phyloP scores from a whole-genome alignment of 306 rosid genomes.

The Calophaca sinica region DNA sequence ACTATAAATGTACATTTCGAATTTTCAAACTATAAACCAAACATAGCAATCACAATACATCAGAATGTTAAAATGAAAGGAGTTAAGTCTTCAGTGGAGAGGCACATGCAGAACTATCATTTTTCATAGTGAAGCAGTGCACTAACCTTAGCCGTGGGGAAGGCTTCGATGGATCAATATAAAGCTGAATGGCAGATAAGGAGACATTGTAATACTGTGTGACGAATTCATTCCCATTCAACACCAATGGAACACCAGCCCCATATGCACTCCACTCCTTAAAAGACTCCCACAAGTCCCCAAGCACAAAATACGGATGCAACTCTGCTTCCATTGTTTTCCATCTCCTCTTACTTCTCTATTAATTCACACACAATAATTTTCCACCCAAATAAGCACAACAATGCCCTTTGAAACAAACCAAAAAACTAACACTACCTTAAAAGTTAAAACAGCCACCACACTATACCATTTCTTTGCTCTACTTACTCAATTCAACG shows the following conservation, averaged over 20 bases:
- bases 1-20: too few species aligned
- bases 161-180: conserved; percentile 63
- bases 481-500: not conserved
- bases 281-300: conserved; percentile 81
- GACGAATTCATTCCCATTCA: conserved; percentile 73
- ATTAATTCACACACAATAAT: conserved; percentile 37
- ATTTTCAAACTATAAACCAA: too few species aligned
- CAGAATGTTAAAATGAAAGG: too few species aligned
- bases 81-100: not conserved
- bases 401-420: conserved; percentile 19
- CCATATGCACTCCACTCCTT: conserved; percentile 87
- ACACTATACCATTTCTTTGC: not conserved
- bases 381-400: conserved; percentile 19
- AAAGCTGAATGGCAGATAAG: conserved; percentile 85
- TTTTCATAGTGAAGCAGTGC: not conserved
- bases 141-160: conserved; percentile 60
- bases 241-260: conserved; percentile 72
- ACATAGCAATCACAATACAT: too few species aligned
- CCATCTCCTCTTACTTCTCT: conserved; percentile 67
- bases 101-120: not conserved
- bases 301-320: conserved; percentile 72
- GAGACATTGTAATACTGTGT: conserved; percentile 76
- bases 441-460: not conserved
- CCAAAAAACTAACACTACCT: not conserved
- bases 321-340: conserved; percentile 53